phyloP scores from a whole-genome alignment of 805 yeast species.

The Saccharomycopsis javanensis region DNA sequence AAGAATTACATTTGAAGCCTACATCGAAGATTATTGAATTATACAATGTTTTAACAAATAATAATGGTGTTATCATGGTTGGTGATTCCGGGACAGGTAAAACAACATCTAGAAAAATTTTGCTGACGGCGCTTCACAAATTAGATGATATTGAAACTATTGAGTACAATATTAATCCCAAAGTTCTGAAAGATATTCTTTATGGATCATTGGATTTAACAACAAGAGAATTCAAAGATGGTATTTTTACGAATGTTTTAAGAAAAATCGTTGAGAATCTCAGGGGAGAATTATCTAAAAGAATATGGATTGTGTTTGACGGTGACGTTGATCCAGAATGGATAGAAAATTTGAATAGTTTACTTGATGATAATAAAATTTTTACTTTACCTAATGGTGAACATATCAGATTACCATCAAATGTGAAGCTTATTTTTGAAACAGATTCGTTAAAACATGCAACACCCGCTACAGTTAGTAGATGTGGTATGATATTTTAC shows the following conservation, averaged over 20 bases:
- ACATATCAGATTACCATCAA: constrained; percentile 54
- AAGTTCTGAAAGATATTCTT: constrained; percentile 55
- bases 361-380: constrained; percentile 75
- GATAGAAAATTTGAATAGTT: constrained; percentile 87
- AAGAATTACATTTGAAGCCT: constrained; percentile 26
- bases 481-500: constrained; percentile 85
- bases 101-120: constrained; percentile 40
- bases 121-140: constrained; percentile 35
- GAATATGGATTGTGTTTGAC: constrained; percentile 77
- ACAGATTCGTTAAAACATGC: constrained; percentile 56
- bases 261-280: constrained; percentile 44
- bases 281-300: constrained; percentile 46
- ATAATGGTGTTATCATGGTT: constrained; percentile 73
- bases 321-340: constrained; percentile 92
- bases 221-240: constrained; percentile 91
- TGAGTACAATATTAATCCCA: constrained; percentile 55
- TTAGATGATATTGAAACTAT: constrained; percentile 31
- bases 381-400: constrained; percentile 88
- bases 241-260: constrained; percentile 60
- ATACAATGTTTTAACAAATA: constrained; percentile 46
- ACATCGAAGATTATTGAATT: constrained; percentile 51
- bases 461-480: constrained; percentile 85
- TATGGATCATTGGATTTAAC: constrained; percentile 65
- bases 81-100: constrained; percentile 77
- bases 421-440: constrained; percentile 65